phyloP scores from a whole-genome alignment of 2,329 filamentous ascomycete genomes.

The Neonectria hederae region DNA sequence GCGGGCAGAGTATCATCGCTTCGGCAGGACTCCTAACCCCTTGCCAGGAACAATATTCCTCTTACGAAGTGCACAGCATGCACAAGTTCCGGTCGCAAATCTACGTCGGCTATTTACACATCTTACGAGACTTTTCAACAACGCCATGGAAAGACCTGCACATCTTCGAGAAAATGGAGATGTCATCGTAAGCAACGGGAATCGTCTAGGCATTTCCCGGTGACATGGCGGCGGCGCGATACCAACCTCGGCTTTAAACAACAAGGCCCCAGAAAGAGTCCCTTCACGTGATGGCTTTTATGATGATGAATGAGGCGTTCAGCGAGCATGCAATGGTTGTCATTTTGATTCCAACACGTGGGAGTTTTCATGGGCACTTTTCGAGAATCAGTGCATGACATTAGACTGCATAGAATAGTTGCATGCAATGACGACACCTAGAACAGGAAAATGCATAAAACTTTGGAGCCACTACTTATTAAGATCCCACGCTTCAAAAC shows the following conservation, averaged over 20 bases:
- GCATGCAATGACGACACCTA: background rate
- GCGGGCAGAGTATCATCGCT: conserved; percentile 3
- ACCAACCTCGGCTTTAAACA: background rate
- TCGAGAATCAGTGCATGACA: background rate
- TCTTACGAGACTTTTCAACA: background rate
- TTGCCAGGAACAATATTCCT: background rate
- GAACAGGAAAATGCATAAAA: background rate
- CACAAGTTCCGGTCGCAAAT: background rate
- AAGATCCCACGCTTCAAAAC: background rate
- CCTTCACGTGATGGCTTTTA: background rate
- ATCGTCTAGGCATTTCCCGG: background rate
- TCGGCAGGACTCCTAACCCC: conserved; percentile 11
- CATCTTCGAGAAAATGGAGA: background rate
- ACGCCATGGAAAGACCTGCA: background rate
- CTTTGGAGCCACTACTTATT: background rate
- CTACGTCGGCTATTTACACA: background rate
- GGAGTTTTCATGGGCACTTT: background rate
- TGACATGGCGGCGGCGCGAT: background rate
- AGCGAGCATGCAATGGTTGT: background rate
- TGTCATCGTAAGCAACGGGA: background rate
- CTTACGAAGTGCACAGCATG: background rate
- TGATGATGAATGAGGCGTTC: conserved; percentile 1
- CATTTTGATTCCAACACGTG: background rate
- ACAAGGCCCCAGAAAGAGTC: background rate
- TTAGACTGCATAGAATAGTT: background rate